A percentile compares a stretch with the other conserved stretches of the same genome.
phyloP scores from a whole-genome alignment of 2,329 filamentous ascomycete genomes.

The Celoporthe dispersa region DNA sequence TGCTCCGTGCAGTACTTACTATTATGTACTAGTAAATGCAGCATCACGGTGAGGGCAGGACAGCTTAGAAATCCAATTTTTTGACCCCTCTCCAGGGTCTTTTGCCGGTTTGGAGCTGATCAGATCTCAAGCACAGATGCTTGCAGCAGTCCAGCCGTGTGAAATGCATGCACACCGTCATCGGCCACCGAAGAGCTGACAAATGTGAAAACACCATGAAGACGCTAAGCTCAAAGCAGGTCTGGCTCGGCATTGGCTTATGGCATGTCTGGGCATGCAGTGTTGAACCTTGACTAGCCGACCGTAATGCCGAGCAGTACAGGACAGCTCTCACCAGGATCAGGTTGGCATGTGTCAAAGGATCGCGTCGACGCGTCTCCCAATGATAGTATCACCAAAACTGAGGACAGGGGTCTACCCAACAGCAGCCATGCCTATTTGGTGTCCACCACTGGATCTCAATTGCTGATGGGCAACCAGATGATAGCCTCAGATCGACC shows the following conservation, averaged over 20 bases:
- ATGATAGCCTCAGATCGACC: background rate
- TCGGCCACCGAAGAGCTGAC: slow-evolving; percentile 5
- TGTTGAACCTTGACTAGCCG: background rate
- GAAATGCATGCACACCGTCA: background rate
- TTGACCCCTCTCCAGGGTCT: background rate
- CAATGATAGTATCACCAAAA: background rate
- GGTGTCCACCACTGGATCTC: background rate
- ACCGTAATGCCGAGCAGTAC: background rate
- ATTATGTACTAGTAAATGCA: background rate
- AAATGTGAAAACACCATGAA: background rate
- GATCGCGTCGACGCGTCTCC: slow-evolving; percentile 22
- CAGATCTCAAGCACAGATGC: background rate
- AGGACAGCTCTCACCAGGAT: background rate
- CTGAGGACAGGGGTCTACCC: background rate
- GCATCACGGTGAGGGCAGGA: background rate
- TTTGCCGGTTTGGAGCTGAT: background rate
- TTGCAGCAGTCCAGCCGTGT: background rate
- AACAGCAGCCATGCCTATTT: background rate
- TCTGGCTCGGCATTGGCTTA: background rate
- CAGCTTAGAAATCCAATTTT: background rate
- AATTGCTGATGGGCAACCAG: background rate
- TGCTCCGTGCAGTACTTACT: background rate
- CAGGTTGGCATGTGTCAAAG: background rate
- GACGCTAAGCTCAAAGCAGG: background rate
- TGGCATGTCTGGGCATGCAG: background rate